Conservation (phyloP, 2,329 filamentous ascomycete genomes). For the Teratosphaeria pseudoeucalypti region DNA sequence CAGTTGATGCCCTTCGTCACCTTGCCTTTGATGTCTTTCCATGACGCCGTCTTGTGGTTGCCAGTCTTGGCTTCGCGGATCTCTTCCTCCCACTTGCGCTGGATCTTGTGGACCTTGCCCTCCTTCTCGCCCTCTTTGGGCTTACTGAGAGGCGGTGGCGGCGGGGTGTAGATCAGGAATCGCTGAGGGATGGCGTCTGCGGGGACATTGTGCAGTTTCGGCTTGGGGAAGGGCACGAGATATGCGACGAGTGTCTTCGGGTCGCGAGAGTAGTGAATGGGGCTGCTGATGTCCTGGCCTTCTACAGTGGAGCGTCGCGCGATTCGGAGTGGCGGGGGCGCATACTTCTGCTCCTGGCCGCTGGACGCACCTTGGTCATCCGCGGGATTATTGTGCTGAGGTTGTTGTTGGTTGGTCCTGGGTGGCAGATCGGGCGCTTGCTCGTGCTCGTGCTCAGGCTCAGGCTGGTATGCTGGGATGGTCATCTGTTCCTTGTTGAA, state of each 20-base stretch:
- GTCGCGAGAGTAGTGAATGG: constrained; percentile 32
- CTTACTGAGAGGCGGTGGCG: constrained; percentile 31
- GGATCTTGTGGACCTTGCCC: constrained; percentile 31
- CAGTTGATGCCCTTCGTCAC: constrained; percentile 31
- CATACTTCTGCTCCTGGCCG: neutral
- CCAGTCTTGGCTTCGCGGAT: constrained; percentile 33
- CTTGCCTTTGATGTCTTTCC: constrained; percentile 34
- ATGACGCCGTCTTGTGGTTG: constrained; percentile 30
- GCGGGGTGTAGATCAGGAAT: constrained; percentile 37
- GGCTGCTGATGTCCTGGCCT: constrained; percentile 11
- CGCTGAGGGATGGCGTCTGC: constrained; percentile 27
- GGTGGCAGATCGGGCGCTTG: neutral
- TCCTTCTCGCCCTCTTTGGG: constrained; percentile 34
- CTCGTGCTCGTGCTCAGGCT: neutral
- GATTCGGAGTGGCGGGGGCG: neutral
- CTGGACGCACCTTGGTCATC: neutral
- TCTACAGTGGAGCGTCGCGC: neutral
- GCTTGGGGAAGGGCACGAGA: constrained; percentile 36
- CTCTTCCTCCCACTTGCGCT: constrained; percentile 38
- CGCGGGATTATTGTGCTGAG: neutral
- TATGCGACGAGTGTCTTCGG: constrained; percentile 35
- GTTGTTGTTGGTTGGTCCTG: neutral
- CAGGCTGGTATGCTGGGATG: neutral
- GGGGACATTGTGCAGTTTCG: constrained; percentile 24
- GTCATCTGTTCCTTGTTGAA: neutral